These are phyloP conservation scores for Colletotrichum falcatum DNA, from an alignment of 2,329 filamentous ascomycete genomes.

Conservation along the genomic window DNA sequence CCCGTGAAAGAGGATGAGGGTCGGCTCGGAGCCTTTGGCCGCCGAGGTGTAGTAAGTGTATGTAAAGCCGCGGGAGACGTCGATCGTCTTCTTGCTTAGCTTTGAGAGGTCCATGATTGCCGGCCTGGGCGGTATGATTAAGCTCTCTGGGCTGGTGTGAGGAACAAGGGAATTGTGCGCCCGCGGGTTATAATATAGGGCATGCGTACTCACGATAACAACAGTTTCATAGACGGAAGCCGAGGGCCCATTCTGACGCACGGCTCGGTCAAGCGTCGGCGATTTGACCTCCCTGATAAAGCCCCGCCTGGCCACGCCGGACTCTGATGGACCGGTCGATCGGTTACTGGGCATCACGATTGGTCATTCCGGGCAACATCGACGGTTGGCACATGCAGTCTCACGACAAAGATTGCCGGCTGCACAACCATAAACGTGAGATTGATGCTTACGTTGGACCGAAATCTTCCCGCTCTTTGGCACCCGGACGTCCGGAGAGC, in stretches of 20 bases:
- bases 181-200: background rate
- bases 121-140: background rate
- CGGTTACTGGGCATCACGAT: background rate
- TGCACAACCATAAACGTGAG: background rate
- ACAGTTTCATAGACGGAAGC: background rate
- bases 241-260: background rate
- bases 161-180: no score
- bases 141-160: background rate
- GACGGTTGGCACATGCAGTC: background rate
- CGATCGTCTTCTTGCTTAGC: conserved; percentile 47
- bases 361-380: background rate
- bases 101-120: conserved; percentile 41
- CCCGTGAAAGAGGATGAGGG: conserved; percentile 60
- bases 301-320: background rate
- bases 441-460: background rate
- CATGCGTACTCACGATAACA: background rate
- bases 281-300: background rate
- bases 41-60: conserved; percentile 56
- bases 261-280: background rate
- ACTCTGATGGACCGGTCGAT: background rate
- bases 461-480: background rate
- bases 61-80: conserved; percentile 48
- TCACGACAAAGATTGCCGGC: background rate
- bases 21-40: conserved; percentile 46
- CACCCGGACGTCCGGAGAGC: background rate